Evolutionary conservation across 129 eudicot genomes (phyloP).

Genomic region (Flaveria brownii): DNA sequence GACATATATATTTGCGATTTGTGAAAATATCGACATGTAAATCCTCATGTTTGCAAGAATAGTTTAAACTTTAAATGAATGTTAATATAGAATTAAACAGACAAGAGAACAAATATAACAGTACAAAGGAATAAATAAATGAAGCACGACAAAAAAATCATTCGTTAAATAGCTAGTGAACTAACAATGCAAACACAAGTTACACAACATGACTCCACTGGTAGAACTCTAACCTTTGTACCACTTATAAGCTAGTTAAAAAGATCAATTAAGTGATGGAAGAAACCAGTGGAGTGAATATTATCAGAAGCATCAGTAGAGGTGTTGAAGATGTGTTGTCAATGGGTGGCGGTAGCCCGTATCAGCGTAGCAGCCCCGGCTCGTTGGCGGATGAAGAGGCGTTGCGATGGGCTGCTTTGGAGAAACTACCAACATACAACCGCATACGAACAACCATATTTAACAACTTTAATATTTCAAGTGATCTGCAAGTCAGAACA

Average conservation of each 20-base stretch:
- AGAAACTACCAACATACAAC: slow-evolving; percentile 53
- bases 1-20: too few species aligned
- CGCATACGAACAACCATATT: slow-evolving; percentile 41
- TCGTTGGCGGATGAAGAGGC: slow-evolving; percentile 51
- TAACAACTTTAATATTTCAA: slow-evolving; percentile 29
- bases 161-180: slow-evolving; percentile 3
- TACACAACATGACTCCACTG: slow-evolving; percentile 13
- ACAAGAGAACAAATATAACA: neutral
- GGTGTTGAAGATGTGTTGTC: slow-evolving; percentile 21
- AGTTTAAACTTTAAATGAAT: too few species aligned
- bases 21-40: too few species aligned
- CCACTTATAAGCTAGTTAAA: neutral
- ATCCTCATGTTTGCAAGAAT: too few species aligned
- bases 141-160: neutral
- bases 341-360: slow-evolving; percentile 3
- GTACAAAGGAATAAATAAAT: slow-evolving; percentile 2
- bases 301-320: slow-evolving; percentile 34
- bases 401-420: slow-evolving; percentile 59
- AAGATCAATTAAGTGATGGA: slow-evolving; percentile 4
- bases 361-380: slow-evolving; percentile 25
- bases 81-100: neutral
- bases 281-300: slow-evolving; percentile 9
- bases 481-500: neutral
- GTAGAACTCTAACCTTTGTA: neutral
- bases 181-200: slow-evolving; percentile 15